Conservation (phyloP, 495 filamentous ascomycete species). For the Thermochaetoides thermophila region DNA sequence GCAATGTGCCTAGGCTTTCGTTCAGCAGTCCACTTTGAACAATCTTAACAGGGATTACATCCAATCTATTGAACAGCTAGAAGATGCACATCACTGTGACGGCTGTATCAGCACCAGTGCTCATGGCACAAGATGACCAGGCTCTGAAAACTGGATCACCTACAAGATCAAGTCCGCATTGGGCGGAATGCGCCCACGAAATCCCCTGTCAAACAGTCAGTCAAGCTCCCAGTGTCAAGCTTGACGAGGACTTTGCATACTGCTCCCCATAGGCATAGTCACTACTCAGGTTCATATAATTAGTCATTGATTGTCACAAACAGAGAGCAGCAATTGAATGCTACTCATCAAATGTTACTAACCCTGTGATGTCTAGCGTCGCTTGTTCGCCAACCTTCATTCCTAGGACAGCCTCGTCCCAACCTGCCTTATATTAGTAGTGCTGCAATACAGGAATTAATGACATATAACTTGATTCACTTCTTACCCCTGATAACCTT, state of each 20-base stretch:
- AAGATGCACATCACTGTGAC: slow-evolving; percentile 36
- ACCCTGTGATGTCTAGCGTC: slow-evolving; percentile 63
- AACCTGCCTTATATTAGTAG: too few relatives aligned
- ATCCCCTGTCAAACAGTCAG: slow-evolving; percentile 32
- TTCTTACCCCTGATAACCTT: slow-evolving; percentile 61
- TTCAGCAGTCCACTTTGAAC: too few relatives aligned
- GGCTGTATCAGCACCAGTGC: slow-evolving; percentile 10
- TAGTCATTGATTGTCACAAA: too few relatives aligned
- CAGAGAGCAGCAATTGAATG: too few relatives aligned
- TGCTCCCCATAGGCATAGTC: slow-evolving; percentile 65
- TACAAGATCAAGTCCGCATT: slow-evolving; percentile 42
- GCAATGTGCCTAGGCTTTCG: too few relatives aligned
- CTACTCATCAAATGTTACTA: too few relatives aligned
- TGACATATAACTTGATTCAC: neutral
- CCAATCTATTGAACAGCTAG: slow-evolving; percentile 29
- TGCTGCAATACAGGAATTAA: neutral
- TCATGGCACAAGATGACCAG: slow-evolving; percentile 1
- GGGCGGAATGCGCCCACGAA: slow-evolving; percentile 47
- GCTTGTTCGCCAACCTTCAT: slow-evolving; percentile 76
- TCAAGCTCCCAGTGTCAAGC: neutral
- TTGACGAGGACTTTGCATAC: slow-evolving; percentile 30
- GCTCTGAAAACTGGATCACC: neutral
- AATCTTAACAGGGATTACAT: too few relatives aligned
- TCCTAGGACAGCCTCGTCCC: slow-evolving; percentile 69
- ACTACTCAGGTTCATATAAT: too few relatives aligned